phyloP scores from a whole-genome alignment of 495 filamentous ascomycete genomes.

The Thermochaetoides thermophila region DNA sequence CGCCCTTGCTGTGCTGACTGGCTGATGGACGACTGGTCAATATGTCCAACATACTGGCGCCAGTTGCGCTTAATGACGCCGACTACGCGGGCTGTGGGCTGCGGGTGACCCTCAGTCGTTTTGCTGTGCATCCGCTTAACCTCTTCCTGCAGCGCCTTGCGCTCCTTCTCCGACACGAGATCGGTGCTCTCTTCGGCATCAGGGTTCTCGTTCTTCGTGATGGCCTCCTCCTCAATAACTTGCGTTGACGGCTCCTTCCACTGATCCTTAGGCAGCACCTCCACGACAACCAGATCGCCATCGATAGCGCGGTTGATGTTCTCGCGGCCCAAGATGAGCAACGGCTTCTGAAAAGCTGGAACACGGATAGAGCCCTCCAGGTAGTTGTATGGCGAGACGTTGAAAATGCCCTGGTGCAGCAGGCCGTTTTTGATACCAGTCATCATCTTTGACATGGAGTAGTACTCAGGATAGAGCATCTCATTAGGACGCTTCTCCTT shows the following conservation, averaged over 20 bases:
- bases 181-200: slow-evolving; percentile 60
- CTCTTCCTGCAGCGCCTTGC: slow-evolving; percentile 73
- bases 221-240: slow-evolving; percentile 83
- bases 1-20: slow-evolving; percentile 54
- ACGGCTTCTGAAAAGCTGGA: slow-evolving; percentile 71
- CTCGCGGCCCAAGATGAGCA: slow-evolving; percentile 82
- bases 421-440: slow-evolving; percentile 76
- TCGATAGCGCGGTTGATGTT: slow-evolving; percentile 91
- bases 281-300: slow-evolving; percentile 82
- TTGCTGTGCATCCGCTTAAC: slow-evolving; percentile 76
- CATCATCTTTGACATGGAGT: slow-evolving; percentile 82
- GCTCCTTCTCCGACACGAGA: slow-evolving; percentile 72
- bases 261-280: slow-evolving; percentile 81
- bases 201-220: slow-evolving; percentile 87
- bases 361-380: slow-evolving; percentile 85
- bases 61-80: slow-evolving; percentile 90
- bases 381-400: slow-evolving; percentile 95
- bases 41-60: slow-evolving; percentile 92
- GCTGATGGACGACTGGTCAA: slow-evolving; percentile 73
- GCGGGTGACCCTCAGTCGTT: slow-evolving; percentile 58
- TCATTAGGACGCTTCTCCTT: slow-evolving; percentile 48
- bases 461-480: slow-evolving; percentile 70
- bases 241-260: slow-evolving; percentile 94
- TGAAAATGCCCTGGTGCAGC: slow-evolving; percentile 87
- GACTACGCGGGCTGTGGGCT: slow-evolving; percentile 86